phyloP scores from a whole-genome alignment of 306 rosid species.

The Gynostemma pentaphyllum region DNA sequence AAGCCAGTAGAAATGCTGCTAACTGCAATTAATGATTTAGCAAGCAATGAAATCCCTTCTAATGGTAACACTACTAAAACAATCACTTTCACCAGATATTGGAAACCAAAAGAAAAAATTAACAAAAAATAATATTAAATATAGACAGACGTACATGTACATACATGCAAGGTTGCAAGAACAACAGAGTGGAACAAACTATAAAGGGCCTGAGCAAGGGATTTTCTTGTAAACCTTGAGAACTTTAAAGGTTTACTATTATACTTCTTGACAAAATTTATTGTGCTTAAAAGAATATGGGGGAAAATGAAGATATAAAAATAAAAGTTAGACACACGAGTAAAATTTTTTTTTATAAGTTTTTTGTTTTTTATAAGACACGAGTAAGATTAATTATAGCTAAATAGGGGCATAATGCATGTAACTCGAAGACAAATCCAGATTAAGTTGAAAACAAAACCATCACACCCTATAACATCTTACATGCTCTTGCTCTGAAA shows the following conservation, averaged over 20 bases:
- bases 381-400: too few species aligned
- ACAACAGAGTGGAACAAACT: neutral
- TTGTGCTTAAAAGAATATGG: neutral
- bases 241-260: neutral
- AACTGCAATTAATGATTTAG: conserved; percentile 42
- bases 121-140: neutral
- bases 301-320: too few species aligned
- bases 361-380: too few species aligned
- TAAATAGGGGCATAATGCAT: too few species aligned
- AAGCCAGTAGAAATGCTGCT: conserved; percentile 68
- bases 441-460: too few species aligned
- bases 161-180: neutral
- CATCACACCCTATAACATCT: too few species aligned
- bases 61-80: neutral
- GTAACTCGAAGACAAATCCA: too few species aligned
- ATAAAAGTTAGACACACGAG: too few species aligned
- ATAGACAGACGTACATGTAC: neutral
- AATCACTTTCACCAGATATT: neutral
- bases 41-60: neutral
- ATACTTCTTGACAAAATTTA: neutral
- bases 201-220: neutral
- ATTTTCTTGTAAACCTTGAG: neutral
- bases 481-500: too few species aligned
- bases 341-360: too few species aligned
- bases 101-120: neutral